Evolutionary conservation across 2,329 filamentous ascomycete genomes (phyloP), one percentile per base, ranked within the genome.

Genomic region (Geosmithia morbida): DNA sequence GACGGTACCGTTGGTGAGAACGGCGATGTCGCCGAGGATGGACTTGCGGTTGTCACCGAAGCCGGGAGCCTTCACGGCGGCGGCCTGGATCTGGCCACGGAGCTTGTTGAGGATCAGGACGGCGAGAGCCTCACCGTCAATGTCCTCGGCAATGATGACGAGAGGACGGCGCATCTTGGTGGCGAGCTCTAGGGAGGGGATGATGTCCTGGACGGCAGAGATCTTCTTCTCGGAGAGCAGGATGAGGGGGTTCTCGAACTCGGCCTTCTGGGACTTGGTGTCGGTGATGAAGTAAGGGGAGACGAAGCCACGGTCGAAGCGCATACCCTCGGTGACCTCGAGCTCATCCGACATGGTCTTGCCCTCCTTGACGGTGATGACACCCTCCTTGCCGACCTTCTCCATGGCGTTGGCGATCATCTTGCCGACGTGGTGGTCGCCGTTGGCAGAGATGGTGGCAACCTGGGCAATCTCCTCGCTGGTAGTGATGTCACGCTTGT

Each of bases 21-120:
- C 83, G 65, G 83, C 92, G 59, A 98, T 79, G 68, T 98, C 92
- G 61, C 92, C 92, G 43, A 98, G 87, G 67, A 98, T 95, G 59
- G 87, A 96, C 83, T 98, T 98, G 74, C 92, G 86, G 86, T 98
- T 98, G 77, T 98, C 92, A 70, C 92, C 92, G 66, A 98, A 98
- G 68, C 92, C 92, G 54, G 92, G 92, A 48, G 92, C 92, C 85
- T 98, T 98, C 71, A 98, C 88, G 53, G 90, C 92, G 54, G 87
- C 90, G 53, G 98, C 92, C 73, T 98, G 90, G 60, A 98, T 86
- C 76, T 98, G 92, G 52, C 92, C 92, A 70, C 92, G 92, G 68
- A 98, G 89, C 83, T 98, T 98, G 85, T 98, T 98, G 62, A 98
- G 81, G 60, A 98, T 97, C 77, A 92, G 97, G 66, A 98, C 90